Conservation (phyloP, 2,329 filamentous ascomycete species). For the Colletotrichum sp. region DNA sequence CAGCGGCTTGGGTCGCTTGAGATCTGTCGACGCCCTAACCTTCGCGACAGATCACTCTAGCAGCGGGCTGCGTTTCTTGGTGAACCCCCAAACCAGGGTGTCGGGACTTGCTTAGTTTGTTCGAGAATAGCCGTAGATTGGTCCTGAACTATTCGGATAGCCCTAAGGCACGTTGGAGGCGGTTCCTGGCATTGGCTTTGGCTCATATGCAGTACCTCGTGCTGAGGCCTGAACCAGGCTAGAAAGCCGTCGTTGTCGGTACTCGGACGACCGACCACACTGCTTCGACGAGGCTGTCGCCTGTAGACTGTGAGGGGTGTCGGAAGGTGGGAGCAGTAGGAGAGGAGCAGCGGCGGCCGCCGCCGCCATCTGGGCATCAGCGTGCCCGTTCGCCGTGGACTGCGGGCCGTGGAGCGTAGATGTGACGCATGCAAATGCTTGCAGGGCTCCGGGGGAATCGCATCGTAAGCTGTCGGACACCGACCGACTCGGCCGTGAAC, state of each 20-base stretch:
- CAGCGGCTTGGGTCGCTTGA: slow-evolving; percentile 24
- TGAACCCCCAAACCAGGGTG: slow-evolving; percentile 24
- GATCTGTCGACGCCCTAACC: slow-evolving; percentile 24
- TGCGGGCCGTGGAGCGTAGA: neutral
- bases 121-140: slow-evolving; percentile 20
- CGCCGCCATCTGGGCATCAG: neutral
- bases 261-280: neutral
- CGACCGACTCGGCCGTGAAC: slow-evolving; percentile 10
- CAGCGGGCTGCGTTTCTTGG: slow-evolving; percentile 23
- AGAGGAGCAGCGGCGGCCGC: neutral
- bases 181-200: neutral
- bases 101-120: slow-evolving; percentile 20
- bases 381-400: neutral
- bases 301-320: neutral
- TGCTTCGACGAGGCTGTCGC: neutral
- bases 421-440: neutral
- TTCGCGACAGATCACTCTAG: slow-evolving; percentile 24
- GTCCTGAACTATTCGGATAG: slow-evolving; percentile 1
- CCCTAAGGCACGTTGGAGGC: slow-evolving; percentile 13
- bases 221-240: neutral
- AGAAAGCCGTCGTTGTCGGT: neutral
- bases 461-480: neutral
- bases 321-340: neutral
- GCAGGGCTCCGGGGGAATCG: neutral
- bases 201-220: neutral